phyloP scores from a whole-genome alignment of 768 basidiomycete genomes.

The Pisolithus sp. region DNA sequence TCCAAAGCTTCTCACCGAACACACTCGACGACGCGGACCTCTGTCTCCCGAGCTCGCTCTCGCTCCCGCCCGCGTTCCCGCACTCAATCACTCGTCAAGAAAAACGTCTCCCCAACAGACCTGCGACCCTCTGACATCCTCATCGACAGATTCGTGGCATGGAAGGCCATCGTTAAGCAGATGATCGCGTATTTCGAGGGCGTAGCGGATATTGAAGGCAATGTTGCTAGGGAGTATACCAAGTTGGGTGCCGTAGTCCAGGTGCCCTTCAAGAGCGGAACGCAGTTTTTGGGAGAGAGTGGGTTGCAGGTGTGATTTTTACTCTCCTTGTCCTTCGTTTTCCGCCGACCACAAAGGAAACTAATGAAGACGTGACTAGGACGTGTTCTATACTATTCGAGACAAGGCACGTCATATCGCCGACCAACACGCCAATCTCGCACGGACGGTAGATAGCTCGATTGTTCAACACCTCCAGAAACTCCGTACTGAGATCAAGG shows the following conservation, averaged over 20 bases:
- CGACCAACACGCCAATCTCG: slow-evolving; percentile 94
- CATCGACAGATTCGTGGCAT: slow-evolving; percentile 89
- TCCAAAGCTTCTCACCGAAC: slow-evolving; percentile 53
- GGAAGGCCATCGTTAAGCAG: slow-evolving; percentile 97
- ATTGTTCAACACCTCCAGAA: slow-evolving; percentile 98
- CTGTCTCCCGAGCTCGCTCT: no score
- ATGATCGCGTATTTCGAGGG: slow-evolving; percentile 88
- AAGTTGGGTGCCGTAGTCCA: slow-evolving; percentile 95
- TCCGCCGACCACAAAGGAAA: not conserved
- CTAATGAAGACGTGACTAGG: slow-evolving; percentile 36
- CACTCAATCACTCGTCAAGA: slow-evolving; percentile 86
- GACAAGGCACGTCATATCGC: slow-evolving; percentile 92
- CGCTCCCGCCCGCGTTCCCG: slow-evolving; percentile 42
- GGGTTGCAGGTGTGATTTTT: slow-evolving; percentile 65
- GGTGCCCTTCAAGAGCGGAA: slow-evolving; percentile 91
- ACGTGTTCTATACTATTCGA: slow-evolving; percentile 86
- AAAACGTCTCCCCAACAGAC: slow-evolving; percentile 86
- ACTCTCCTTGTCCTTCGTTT: not conserved
- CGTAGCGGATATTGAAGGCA: slow-evolving; percentile 87
- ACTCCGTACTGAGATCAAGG: slow-evolving; percentile 91
- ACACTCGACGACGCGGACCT: slow-evolving; percentile 44
- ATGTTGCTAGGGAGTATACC: slow-evolving; percentile 86
- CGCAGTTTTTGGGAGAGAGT: slow-evolving; percentile 97
- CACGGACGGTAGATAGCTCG: slow-evolving; percentile 91
- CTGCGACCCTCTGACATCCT: slow-evolving; percentile 91